Base-by-base conservation (phyloP, 768 basidiomycete genomes). In the Mycena albidolilacea region DNA sequence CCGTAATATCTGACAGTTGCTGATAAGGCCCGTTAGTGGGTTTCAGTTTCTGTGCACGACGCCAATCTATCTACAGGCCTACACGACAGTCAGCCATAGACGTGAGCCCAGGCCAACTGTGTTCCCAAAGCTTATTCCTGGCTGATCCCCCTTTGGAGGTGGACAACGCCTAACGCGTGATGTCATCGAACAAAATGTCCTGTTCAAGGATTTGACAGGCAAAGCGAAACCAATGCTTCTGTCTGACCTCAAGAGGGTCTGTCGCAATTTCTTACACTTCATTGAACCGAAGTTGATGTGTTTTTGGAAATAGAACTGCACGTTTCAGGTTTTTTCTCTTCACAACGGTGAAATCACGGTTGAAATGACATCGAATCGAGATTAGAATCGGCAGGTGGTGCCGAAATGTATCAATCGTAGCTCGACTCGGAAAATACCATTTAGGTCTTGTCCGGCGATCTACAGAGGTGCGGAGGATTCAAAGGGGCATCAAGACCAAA, bases 121-220 rank as follows among this genome's bases (percentile, higher is more conserved):
- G 44, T 63, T 48, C 7, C 35, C 14, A 1, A 35, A 7, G 8
- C 15, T 9, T 30, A 46, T 39, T 41, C 61, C 30, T 8, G 46
- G 23, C 61, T 63, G 61, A 63, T 46, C 23, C 15, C 30, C 43
- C 37, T n/a, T 63, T 5, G 3, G 1, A 63, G 61, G 61, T 44
- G 61, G 61, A 63, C 61, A 63, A n/a, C 61, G 61, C 37, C 44
- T 63, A 30, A n/a, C 41, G 37, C 21, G 43, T 7, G 12, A 14
- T 48, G 61, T 63, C 46, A n/a, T 63, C 21, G 61, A 63, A 63
- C 7, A 48, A 30, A 63, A 19, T 12, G 12, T 63, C 11, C 61
- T 63, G 21, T 63, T 63, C 44, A 63, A 48, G 61, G 61, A 63
- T 48, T 35, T 14, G 35, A 37, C 61, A 35, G 61, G 61, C 61